Evolutionary conservation across 495 filamentous ascomycete genomes (phyloP).

Genomic region (Daldinia decipiens): DNA sequence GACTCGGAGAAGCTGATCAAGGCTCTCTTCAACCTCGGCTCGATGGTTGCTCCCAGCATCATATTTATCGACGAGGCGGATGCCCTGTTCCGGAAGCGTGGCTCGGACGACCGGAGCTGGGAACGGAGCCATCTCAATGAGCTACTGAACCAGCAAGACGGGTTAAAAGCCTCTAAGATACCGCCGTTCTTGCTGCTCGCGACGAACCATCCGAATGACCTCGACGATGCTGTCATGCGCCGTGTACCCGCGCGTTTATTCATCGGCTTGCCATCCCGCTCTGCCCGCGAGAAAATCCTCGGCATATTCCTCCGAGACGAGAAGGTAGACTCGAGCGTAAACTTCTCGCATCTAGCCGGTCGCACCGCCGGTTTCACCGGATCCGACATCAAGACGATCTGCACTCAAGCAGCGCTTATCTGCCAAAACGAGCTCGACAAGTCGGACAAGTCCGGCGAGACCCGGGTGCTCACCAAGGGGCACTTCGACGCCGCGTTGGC

Average conservation of each 20-base stretch:
- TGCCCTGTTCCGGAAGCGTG: slow-evolving; percentile 27
- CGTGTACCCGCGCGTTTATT: slow-evolving; percentile 19
- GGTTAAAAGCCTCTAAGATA: slow-evolving; percentile 5
- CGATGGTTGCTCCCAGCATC: slow-evolving; percentile 33
- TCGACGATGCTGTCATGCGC: slow-evolving; percentile 33
- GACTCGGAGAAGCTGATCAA: slow-evolving; percentile 38
- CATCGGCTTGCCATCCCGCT: neutral
- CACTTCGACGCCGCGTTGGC: neutral
- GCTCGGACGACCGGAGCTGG: neutral
- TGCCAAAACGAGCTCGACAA: neutral
- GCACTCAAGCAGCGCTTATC: neutral
- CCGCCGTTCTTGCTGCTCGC: slow-evolving; percentile 34
- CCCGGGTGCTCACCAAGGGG: neutral
- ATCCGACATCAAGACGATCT: neutral
- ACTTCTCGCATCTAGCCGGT: neutral
- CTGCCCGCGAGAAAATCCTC: neutral
- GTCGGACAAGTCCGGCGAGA: neutral
- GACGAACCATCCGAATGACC: slow-evolving; percentile 41
- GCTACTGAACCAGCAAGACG: slow-evolving; percentile 33
- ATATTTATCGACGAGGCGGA: slow-evolving; percentile 47
- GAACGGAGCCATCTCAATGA: slow-evolving; percentile 30
- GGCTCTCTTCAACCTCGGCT: slow-evolving; percentile 30
- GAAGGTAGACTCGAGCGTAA: neutral
- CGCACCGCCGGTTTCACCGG: neutral
- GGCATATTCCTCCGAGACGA: neutral